Percentiles rank a stretch among this genome's conserved stretches.
Conservation (phyloP, 192 early-diverging fungal species). For the Mortierella hygrophila region DNA sequence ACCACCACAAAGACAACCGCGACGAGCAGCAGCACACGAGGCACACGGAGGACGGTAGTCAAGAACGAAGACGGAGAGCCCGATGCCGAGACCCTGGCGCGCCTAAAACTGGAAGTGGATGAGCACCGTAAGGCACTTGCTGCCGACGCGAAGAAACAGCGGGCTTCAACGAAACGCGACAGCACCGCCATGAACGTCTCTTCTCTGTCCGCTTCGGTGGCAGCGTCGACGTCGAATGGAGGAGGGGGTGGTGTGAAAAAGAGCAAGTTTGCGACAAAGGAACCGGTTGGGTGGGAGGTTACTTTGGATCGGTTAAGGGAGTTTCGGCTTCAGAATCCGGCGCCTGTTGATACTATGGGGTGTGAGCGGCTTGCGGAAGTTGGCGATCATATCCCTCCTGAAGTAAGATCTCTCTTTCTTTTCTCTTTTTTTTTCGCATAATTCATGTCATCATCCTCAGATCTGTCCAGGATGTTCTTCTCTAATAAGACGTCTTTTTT, state of each 20-base stretch:
- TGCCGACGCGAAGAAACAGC: conserved; percentile 7
- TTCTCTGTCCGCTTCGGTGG: background rate
- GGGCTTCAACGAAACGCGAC: background rate
- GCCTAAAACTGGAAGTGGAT: conserved; percentile 37
- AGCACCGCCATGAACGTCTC: background rate
- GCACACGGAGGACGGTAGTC: conserved; percentile 18
- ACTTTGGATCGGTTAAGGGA: conserved; percentile 75
- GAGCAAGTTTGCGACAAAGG: conserved; percentile 53
- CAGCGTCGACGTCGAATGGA: background rate
- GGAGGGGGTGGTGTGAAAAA: conserved; percentile 13
- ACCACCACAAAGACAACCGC: background rate
- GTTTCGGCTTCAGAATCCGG: conserved; percentile 72
- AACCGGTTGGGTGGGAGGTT: conserved; percentile 72
- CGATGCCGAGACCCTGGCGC: conserved; percentile 28
- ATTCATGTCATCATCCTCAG: background rate
- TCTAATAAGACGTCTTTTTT: background rate
- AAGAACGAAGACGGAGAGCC: conserved; percentile 46
- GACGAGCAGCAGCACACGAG: background rate
- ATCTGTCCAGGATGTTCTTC: background rate
- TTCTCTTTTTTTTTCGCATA: background rate
- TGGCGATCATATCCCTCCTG: conserved; percentile 44
- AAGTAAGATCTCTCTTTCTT: conserved; percentile 17
- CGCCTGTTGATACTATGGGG: conserved; percentile 93
- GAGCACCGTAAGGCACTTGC: conserved; percentile 29
- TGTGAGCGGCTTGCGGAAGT: conserved; percentile 77